Percentiles rank a stretch among this genome's conserved stretches.
phyloP scores from a whole-genome alignment of 148 eudicot genomes.

The Persicaria tinctoria region DNA sequence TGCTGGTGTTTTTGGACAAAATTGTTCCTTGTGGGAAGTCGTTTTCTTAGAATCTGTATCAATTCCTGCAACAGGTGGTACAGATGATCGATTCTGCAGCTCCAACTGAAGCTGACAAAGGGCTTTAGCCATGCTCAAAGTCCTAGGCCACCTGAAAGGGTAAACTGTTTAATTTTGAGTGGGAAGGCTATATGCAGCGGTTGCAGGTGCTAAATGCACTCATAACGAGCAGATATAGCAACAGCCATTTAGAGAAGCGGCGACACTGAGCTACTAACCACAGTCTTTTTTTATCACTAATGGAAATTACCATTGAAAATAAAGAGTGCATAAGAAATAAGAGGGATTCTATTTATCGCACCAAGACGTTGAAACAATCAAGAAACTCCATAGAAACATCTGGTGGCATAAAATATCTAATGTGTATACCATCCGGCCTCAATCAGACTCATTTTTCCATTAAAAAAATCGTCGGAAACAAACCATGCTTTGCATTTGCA shows the following conservation, averaged over 20 bases:
- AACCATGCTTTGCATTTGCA: not conserved
- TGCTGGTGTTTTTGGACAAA: constrained; percentile 47
- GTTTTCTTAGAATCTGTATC: constrained; percentile 15
- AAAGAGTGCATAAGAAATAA: not conserved
- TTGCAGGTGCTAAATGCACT: too few species aligned
- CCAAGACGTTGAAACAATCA: not conserved
- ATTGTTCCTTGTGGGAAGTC: constrained; percentile 16
- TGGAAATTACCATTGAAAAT: not conserved
- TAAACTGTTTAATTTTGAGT: not conserved
- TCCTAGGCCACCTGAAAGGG: constrained; percentile 31
- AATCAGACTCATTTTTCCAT: not conserved
- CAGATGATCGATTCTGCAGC: constrained; percentile 17
- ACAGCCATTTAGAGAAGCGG: too few species aligned
- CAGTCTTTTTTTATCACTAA: not conserved
- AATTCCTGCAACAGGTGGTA: constrained; percentile 11
- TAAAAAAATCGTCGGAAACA: not conserved
- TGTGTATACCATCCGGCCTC: not conserved
- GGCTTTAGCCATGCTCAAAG: constrained; percentile 33
- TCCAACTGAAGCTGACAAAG: constrained; percentile 36
- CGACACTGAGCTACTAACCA: not conserved
- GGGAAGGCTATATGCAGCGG: too few species aligned
- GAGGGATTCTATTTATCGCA: not conserved
- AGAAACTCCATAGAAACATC: not conserved
- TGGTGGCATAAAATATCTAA: not conserved
- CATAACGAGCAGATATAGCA: too few species aligned